phyloP scores from a whole-genome alignment of 805 yeast genomes.

The Kluyveromyces aestuarii region DNA sequence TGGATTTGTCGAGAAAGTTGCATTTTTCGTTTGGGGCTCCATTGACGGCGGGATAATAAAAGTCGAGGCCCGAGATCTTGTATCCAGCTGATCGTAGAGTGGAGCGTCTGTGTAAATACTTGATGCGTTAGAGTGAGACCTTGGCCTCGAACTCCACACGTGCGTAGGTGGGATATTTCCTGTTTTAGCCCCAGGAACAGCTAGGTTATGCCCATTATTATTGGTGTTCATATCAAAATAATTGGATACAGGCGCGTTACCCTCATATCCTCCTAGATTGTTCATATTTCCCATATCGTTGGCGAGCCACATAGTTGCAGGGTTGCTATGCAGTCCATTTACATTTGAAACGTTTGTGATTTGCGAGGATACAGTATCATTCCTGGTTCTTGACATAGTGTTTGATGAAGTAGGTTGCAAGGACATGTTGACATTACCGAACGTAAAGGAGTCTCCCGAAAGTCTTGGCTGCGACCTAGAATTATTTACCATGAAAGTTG shows the following conservation, averaged over 20 bases:
- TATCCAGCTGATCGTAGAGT: constrained; percentile 12
- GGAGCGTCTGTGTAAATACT: constrained; percentile 27
- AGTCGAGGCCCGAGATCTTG: constrained; percentile 17
- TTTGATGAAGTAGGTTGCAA: constrained; percentile 11
- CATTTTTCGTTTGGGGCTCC: constrained; percentile 10
- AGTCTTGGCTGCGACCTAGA: constrained; percentile 13
- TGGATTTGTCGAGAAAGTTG: constrained; percentile 18
- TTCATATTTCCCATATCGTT: constrained; percentile 2
- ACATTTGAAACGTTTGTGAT: constrained; percentile 26
- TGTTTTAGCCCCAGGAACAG: constrained; percentile 14
- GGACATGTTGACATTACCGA: constrained; percentile 4
- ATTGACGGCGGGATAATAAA: constrained; percentile 10
- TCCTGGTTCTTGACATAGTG: constrained; percentile 25
- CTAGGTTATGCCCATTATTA: constrained; percentile 6
- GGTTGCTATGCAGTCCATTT: constrained; percentile 12
- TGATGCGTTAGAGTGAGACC: constrained; percentile 28
- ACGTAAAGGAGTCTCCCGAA: constrained; percentile 25
- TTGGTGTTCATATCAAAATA: constrained; percentile 15
- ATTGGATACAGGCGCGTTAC: constrained; percentile 7
- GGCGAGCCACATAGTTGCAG: constrained; percentile 21
- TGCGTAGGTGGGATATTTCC: background rate
- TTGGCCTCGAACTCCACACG: constrained; percentile 14
- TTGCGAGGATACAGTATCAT: constrained; percentile 29
- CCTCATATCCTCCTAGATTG: background rate
- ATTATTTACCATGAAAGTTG: constrained; percentile 12